Evolutionary conservation across 345 rosid genomes (phyloP).

Genomic region (Clarkia xantiana): DNA sequence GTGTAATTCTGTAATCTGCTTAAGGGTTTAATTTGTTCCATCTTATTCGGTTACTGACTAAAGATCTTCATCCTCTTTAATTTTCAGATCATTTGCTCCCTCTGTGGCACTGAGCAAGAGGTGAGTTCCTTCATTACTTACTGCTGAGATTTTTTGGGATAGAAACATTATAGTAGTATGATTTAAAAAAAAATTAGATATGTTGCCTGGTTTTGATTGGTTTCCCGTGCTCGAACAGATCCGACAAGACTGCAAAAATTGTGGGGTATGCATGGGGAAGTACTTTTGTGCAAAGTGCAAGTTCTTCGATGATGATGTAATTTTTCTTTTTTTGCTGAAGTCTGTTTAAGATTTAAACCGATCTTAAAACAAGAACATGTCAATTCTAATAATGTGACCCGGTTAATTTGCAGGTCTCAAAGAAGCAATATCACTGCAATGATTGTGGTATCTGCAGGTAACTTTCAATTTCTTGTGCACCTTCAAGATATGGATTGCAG

Average conservation of each 20-base stretch:
- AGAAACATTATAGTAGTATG: not conserved
- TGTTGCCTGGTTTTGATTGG: not conserved
- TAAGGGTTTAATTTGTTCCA: not conserved
- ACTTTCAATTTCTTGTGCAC: not conserved
- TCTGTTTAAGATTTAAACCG: not conserved
- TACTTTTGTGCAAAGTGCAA: constrained; percentile 56
- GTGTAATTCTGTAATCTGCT: not conserved
- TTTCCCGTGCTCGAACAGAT: constrained; percentile 19
- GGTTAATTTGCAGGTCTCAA: constrained; percentile 25
- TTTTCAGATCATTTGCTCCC: constrained; percentile 50
- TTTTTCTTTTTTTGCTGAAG: constrained; percentile 1
- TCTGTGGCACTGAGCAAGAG: constrained; percentile 49
- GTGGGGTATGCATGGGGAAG: constrained; percentile 59
- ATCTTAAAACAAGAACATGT: too few relatives aligned
- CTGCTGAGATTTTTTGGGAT: not conserved
- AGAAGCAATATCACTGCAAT: constrained; percentile 52
- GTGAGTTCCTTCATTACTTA: constrained; percentile 18
- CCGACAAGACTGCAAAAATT: constrained; percentile 36
- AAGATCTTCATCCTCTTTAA: not conserved
- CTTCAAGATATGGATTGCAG: too few relatives aligned
- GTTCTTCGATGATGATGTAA: constrained; percentile 57
- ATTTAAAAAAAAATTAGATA: not conserved
- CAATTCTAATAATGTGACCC: too few relatives aligned
- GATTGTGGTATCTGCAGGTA: constrained; percentile 65
- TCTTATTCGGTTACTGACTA: not conserved